Evolutionary conservation across 2,329 filamentous ascomycete genomes (phyloP).

Genomic region (Colletotrichum sp.): DNA sequence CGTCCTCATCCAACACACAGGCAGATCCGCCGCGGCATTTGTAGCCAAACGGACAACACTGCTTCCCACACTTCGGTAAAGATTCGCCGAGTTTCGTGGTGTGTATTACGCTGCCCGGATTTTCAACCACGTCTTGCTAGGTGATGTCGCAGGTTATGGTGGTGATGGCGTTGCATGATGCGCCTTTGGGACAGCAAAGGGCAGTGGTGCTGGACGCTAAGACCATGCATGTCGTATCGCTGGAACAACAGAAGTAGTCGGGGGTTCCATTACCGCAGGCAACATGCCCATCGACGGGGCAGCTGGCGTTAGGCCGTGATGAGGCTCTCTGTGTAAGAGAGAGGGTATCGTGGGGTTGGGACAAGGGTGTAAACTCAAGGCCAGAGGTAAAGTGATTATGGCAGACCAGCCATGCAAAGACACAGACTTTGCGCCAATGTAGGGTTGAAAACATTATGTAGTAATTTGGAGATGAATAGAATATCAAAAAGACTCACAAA

Average conservation of each 20-base stretch:
- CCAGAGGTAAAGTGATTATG: neutral
- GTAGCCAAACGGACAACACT: constrained; percentile 79
- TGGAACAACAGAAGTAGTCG: constrained; percentile 70
- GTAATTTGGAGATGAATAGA: neutral
- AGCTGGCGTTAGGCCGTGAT: constrained; percentile 2
- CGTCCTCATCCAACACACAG: constrained; percentile 60
- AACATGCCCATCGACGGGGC: constrained; percentile 1
- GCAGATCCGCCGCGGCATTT: constrained; percentile 50
- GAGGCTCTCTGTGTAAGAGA: neutral
- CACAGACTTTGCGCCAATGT: neutral
- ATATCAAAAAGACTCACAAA: neutral
- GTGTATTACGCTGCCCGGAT: constrained; percentile 67
- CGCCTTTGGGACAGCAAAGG: constrained; percentile 70
- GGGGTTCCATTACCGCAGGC: constrained; percentile 47
- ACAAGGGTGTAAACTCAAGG: neutral
- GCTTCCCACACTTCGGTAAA: constrained; percentile 61
- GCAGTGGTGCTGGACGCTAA: constrained; percentile 69
- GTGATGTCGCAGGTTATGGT: constrained; percentile 69
- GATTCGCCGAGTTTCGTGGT: constrained; percentile 65
- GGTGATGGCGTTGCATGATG: constrained; percentile 62
- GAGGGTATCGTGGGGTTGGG: neutral
- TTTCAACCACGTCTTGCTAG: constrained; percentile 62
- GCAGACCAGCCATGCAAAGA: constrained; percentile 1
- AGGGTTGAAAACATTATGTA: neutral
- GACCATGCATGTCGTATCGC: constrained; percentile 57